Base-by-base conservation (phyloP, 2,329 filamentous ascomycete genomes). In the Trichoderma aggressivum region DNA sequence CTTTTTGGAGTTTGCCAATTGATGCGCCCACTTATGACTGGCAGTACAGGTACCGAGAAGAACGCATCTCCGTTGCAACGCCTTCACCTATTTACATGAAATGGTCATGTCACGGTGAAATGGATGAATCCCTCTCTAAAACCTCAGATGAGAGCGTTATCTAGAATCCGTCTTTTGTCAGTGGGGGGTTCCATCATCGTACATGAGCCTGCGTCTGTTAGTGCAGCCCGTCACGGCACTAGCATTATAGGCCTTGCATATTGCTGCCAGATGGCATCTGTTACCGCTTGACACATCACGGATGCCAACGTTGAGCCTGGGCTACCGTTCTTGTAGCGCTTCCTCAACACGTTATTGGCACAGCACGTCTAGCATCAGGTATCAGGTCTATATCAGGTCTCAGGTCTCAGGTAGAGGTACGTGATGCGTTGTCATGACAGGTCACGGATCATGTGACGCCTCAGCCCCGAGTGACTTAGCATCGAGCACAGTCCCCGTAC, bases 381-480 rank as follows among this genome's bases (percentile, higher is more conserved):
- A 32, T 50, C 24, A 36, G 39, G n/a, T n/a, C 26, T 16, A 50
- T n/a, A n/a, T n/a, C n/a, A n/a, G n/a, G n/a, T n/a, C n/a, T n/a
- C 43, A 21, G 11, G 18, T n/a, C 10, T 10, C 10, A 3, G 58
- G 56, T 32, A 28, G 3, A n/a, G 28, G 26, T n/a, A 28, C n/a
- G 30, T 26, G 66, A 61, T 69, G 66, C 56, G 66, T 61, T 69
- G 66, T 69, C 66, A 69, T 7, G 56, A 60, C 66, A 69, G 56
- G 56, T 53, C 66, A 68, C 55, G 5, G 56, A 58, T 69, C 66
- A 69, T 69, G 66, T 69, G 66, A 69, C 28, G 39, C 66, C 11
- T 6, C 56, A 21, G 24, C 63, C 47, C 32, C 18, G 43, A 30
- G 30, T 34, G 10, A 28, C 26, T 3, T 53, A 2, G 47, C 21